Conservation (phyloP, 495 filamentous ascomycete species). For the Aspergillus heteromorphus region DNA sequence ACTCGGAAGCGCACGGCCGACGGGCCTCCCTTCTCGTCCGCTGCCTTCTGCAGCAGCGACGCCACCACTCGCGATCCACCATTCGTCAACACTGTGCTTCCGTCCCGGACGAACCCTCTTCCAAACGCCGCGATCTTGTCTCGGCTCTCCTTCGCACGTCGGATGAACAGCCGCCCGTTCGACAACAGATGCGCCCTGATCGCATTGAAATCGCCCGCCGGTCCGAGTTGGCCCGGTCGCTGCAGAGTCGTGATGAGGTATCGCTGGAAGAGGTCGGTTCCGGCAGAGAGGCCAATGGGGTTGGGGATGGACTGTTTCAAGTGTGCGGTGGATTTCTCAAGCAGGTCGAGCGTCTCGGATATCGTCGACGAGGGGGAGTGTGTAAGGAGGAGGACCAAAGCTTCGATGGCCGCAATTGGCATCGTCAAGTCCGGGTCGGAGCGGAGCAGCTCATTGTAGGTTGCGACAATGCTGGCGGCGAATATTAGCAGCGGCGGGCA, state of each 20-base stretch:
- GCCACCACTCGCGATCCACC: slow-evolving; percentile 81
- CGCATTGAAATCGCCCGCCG: slow-evolving; percentile 67
- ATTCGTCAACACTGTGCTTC: slow-evolving; percentile 76
- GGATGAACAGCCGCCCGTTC: slow-evolving; percentile 80
- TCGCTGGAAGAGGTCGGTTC: slow-evolving; percentile 92
- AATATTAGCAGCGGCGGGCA: slow-evolving; percentile 14
- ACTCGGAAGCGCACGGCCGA: slow-evolving; percentile 67
- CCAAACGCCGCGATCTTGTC: slow-evolving; percentile 77
- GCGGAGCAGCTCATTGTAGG: slow-evolving; percentile 54
- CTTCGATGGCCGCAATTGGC: slow-evolving; percentile 93
- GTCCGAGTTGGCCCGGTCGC: slow-evolving; percentile 46
- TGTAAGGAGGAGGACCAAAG: slow-evolving; percentile 77
- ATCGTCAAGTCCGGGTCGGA: slow-evolving; percentile 82
- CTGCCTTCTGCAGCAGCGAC: slow-evolving; percentile 66
- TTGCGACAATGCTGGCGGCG: slow-evolving; percentile 48
- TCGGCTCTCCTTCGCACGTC: slow-evolving; percentile 78
- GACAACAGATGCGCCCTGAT: slow-evolving; percentile 75
- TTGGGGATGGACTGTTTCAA: slow-evolving; percentile 75
- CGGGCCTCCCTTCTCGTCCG: slow-evolving; percentile 54
- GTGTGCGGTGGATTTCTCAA: slow-evolving; percentile 65
- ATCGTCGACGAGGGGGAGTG: slow-evolving; percentile 74
- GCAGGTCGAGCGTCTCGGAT: slow-evolving; percentile 84
- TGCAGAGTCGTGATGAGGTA: slow-evolving; percentile 75
- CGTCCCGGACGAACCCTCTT: slow-evolving; percentile 68
- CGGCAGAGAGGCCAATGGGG: slow-evolving; percentile 82